Evolutionary conservation across 1,284 basidiomycete species (phyloP).

Genomic region (Naganishia albida): DNA sequence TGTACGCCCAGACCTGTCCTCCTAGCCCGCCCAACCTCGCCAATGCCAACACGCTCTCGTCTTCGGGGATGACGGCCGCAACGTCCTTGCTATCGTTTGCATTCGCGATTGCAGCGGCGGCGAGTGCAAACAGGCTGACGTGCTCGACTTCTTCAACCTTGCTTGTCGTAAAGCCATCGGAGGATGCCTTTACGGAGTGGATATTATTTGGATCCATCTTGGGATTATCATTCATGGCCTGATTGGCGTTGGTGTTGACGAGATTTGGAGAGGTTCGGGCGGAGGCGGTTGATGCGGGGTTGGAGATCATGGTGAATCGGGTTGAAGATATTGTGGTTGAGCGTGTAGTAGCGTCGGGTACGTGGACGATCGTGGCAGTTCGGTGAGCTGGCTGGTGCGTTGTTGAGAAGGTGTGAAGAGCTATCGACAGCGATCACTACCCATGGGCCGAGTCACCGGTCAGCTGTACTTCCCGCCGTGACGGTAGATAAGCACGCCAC

Average conservation of each 20-base stretch:
- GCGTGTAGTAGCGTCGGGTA: no score
- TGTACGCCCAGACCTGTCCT: slow-evolving; percentile 48
- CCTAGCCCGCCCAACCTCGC: slow-evolving; percentile 49
- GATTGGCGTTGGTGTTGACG: slow-evolving; percentile 23
- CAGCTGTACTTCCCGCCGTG: background rate
- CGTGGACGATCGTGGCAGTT: background rate
- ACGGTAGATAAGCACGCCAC: slow-evolving; percentile 9
- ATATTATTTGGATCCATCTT: slow-evolving; percentile 29
- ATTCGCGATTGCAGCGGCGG: slow-evolving; percentile 22
- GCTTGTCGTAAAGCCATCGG: slow-evolving; percentile 1
- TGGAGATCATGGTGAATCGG: background rate
- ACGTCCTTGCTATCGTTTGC: slow-evolving; percentile 2
- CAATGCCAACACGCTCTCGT: slow-evolving; percentile 44
- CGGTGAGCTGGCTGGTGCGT: background rate
- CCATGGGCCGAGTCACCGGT: no score
- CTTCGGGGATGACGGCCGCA: slow-evolving; percentile 14
- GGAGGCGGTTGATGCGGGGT: slow-evolving; percentile 5
- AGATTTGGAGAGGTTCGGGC: slow-evolving; percentile 15
- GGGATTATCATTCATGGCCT: slow-evolving; percentile 17
- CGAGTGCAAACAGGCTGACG: slow-evolving; percentile 27
- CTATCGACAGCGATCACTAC: background rate
- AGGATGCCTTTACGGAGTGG: slow-evolving; percentile 19
- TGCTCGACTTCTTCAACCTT: slow-evolving; percentile 5
- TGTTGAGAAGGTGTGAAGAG: no score
- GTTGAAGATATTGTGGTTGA: no score